A percentile compares a stretch with the other conserved stretches of the same genome.
phyloP scores from a whole-genome alignment of 2,329 filamentous ascomycete species.

The Coniochaeta sp. region DNA sequence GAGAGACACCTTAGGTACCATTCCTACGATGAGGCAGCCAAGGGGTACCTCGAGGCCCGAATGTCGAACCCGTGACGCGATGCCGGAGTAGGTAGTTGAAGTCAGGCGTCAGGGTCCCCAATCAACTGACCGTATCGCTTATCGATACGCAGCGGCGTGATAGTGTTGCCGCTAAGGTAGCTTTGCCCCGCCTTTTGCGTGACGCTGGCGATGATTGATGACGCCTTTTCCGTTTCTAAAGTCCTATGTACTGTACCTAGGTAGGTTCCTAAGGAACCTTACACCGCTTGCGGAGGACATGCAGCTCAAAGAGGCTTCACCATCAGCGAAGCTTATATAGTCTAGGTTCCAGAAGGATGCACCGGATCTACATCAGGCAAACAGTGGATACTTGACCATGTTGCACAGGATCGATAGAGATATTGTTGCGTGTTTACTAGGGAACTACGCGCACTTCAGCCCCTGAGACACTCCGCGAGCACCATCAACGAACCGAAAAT shows the following conservation, averaged over 20 bases:
- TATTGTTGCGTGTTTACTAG: background rate
- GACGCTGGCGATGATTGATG: background rate
- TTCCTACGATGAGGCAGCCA: background rate
- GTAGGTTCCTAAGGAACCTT: no score
- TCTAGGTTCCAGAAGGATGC: no score
- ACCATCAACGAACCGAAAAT: background rate
- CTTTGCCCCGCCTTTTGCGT: background rate
- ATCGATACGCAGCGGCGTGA: slow-evolving; percentile 1
- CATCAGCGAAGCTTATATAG: no score
- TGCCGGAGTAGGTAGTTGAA: background rate
- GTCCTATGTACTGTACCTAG: no score
- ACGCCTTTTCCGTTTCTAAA: background rate
- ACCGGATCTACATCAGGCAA: no score
- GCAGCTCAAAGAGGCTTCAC: no score
- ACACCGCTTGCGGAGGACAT: background rate
- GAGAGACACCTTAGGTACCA: background rate
- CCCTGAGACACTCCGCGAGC: background rate
- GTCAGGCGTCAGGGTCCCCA: slow-evolving; percentile 1
- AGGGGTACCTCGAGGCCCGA: background rate
- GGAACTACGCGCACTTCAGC: background rate
- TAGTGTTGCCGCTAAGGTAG: background rate
- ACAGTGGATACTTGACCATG: no score
- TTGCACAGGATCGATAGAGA: background rate
- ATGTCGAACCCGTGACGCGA: background rate
- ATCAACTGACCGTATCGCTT: slow-evolving; percentile 2